Conservation (phyloP, 768 basidiomycete species). For the Kwoniella europaea region DNA sequence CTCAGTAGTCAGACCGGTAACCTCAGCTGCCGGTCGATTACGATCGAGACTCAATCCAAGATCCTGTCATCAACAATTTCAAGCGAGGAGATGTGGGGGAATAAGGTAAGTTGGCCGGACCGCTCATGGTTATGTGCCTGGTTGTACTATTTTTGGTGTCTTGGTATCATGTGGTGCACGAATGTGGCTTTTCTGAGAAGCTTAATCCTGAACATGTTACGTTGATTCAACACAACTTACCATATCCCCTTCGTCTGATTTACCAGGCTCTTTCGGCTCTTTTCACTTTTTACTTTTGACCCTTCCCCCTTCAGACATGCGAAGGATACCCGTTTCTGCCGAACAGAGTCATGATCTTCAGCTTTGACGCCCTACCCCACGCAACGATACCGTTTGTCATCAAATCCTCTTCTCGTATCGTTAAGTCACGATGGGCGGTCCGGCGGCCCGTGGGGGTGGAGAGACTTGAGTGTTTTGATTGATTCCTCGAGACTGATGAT, state of each 20-base stretch:
- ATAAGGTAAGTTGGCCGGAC: neutral
- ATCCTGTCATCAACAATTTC: no score
- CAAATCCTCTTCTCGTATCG: no score
- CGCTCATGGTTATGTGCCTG: neutral
- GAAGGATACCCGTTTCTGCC: neutral
- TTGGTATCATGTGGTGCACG: constrained; percentile 13
- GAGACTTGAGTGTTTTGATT: constrained; percentile 1
- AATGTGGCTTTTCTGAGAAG: neutral
- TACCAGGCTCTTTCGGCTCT: neutral
- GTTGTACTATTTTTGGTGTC: neutral
- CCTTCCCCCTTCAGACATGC: neutral
- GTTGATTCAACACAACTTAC: neutral
- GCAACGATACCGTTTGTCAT: no score
- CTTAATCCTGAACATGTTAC: neutral
- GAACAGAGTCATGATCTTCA: neutral
- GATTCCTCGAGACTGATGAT: neutral
- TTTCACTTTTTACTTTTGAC: neutral
- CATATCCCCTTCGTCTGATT: no score
- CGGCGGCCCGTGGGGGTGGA: constrained; percentile 25
- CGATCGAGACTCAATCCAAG: neutral
- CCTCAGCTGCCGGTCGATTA: neutral
- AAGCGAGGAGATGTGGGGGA: no score
- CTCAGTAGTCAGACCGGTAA: neutral
- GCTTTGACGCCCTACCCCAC: neutral
- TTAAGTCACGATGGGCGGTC: constrained; percentile 13